A percentile compares a stretch with the other conserved stretches of the same genome.
These are phyloP conservation scores for Cercospora canescens DNA, from an alignment of 2,329 filamentous ascomycete genomes.

Conservation along the genomic window DNA sequence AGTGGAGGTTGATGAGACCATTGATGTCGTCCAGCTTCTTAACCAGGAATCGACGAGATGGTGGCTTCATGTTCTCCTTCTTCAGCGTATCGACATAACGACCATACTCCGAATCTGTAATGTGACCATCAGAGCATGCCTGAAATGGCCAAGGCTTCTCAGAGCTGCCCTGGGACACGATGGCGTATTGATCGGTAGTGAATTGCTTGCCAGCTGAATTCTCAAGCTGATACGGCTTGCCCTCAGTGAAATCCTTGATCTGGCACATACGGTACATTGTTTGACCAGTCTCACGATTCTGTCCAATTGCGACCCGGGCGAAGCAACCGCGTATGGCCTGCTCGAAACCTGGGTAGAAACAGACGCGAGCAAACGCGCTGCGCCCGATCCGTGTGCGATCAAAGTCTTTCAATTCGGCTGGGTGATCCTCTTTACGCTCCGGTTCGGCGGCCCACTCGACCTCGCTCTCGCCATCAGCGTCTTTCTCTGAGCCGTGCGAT, in stretches of 20 bases:
- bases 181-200: slow-evolving; percentile 81
- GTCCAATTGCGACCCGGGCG: slow-evolving; percentile 78
- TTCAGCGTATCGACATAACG: slow-evolving; percentile 75
- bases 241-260: slow-evolving; percentile 80
- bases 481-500: slow-evolving; percentile 47
- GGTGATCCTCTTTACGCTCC: slow-evolving; percentile 58
- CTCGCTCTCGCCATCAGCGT: slow-evolving; percentile 73
- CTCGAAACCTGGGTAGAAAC: slow-evolving; percentile 90
- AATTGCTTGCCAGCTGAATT: slow-evolving; percentile 72
- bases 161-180: slow-evolving; percentile 78
- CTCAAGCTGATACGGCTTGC: slow-evolving; percentile 81
- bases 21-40: slow-evolving; percentile 82
- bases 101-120: slow-evolving; percentile 78
- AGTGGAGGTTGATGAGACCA: slow-evolving; percentile 72
- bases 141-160: slow-evolving; percentile 88
- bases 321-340: slow-evolving; percentile 80
- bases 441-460: slow-evolving; percentile 70
- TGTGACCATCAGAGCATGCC: slow-evolving; percentile 78
- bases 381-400: slow-evolving; percentile 82
- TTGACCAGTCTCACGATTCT: slow-evolving; percentile 66
- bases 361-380: slow-evolving; percentile 83
- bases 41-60: slow-evolving; percentile 68
- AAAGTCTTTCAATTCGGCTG: slow-evolving; percentile 75
- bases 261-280: slow-evolving; percentile 84
- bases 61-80: slow-evolving; percentile 70